phyloP scores from a whole-genome alignment of 192 early-diverging fungal species.

The Coemansia sp. region DNA sequence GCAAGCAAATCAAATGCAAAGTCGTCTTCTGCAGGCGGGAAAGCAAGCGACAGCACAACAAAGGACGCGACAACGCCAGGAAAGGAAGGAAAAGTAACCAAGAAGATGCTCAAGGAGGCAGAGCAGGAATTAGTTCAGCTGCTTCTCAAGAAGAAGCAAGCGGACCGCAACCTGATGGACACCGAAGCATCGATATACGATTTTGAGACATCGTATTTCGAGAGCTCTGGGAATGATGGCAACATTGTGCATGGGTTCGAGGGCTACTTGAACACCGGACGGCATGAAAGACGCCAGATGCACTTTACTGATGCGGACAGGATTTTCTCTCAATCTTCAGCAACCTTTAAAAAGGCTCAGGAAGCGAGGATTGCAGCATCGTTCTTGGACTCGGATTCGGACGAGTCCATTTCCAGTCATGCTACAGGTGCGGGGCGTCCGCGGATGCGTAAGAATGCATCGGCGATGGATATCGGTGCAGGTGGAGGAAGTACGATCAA shows the following conservation, averaged over 20 bases:
- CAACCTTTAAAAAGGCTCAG: constrained; percentile 56
- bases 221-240: constrained; percentile 79
- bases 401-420: constrained; percentile 23
- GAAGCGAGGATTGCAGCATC: constrained; percentile 48
- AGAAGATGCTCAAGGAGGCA: constrained; percentile 67
- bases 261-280: constrained; percentile 70
- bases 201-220: constrained; percentile 87
- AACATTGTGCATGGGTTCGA: constrained; percentile 91
- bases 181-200: constrained; percentile 80
- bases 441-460: neutral
- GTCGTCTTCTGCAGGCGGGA: neutral
- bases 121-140: constrained; percentile 75
- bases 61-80: constrained; percentile 7
- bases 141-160: constrained; percentile 73
- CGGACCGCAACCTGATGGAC: constrained; percentile 70
- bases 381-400: constrained; percentile 50
- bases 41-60: neutral
- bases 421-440: neutral
- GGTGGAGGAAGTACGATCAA: constrained; percentile 45
- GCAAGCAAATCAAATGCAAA: constrained; percentile 1
- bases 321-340: constrained; percentile 79
- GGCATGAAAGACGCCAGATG: constrained; percentile 57
- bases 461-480: neutral
- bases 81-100: constrained; percentile 49
- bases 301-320: constrained; percentile 79